These are phyloP conservation scores for Aspergillus eucalypticola DNA, from an alignment of 2,329 filamentous ascomycete genomes.

Conservation along the genomic window DNA sequence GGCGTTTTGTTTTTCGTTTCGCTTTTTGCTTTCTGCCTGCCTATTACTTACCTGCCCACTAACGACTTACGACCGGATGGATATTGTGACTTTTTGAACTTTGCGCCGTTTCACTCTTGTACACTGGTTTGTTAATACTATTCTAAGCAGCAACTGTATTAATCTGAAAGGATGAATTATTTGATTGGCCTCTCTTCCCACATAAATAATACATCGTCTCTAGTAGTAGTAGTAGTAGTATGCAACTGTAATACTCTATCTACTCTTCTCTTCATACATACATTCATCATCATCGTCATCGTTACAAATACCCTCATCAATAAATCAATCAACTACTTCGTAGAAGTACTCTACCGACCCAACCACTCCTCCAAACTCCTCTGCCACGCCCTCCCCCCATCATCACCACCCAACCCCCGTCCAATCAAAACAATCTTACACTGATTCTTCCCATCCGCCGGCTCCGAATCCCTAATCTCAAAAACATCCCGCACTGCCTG, in stretches of 20 bases:
- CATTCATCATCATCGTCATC: background rate
- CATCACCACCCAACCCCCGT: slow-evolving; percentile 39
- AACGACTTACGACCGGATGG: slow-evolving; percentile 23
- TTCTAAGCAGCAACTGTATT: slow-evolving; percentile 31
- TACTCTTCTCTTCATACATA: background rate
- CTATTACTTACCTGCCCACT: background rate
- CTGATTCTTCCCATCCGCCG: slow-evolving; percentile 26
- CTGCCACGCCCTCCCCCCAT: slow-evolving; percentile 33
- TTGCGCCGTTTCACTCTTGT: slow-evolving; percentile 20
- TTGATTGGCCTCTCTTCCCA: slow-evolving; percentile 8
- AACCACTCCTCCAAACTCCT: slow-evolving; percentile 37
- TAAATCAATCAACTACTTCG: background rate
- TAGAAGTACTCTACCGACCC: background rate
- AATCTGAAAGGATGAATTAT: slow-evolving; percentile 24
- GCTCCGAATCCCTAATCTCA: slow-evolving; percentile 72
- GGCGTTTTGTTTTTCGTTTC: slow-evolving; percentile 15
- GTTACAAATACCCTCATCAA: slow-evolving; percentile 6
- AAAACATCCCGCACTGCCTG: slow-evolving; percentile 94
- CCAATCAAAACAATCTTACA: slow-evolving; percentile 53
- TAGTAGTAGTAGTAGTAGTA: too few species aligned
- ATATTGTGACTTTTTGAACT: background rate
- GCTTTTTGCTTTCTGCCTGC: slow-evolving; percentile 3
- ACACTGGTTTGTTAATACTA: slow-evolving; percentile 27
- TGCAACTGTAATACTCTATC: background rate
- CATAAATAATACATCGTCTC: too few species aligned